phyloP scores from a whole-genome alignment of 2,329 filamentous ascomycete species.

The Penicillium sp. region DNA sequence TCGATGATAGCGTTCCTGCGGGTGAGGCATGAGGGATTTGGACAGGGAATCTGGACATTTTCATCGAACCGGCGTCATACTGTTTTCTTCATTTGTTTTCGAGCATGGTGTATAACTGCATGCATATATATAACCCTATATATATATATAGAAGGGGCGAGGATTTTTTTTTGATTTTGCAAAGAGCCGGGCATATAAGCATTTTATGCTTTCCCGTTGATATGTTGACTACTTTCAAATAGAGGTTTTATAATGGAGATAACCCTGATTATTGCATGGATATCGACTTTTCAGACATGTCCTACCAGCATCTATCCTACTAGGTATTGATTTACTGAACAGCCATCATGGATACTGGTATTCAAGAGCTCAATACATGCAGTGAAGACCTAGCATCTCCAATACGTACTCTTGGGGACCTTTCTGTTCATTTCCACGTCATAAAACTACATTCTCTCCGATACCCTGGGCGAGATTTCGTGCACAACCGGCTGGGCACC shows the following conservation, averaged over 20 bases:
- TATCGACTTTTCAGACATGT: not conserved
- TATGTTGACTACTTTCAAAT: not conserved
- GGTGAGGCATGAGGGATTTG: not conserved
- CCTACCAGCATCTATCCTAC: not conserved
- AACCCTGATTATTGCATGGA: not conserved
- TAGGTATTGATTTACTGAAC: not conserved
- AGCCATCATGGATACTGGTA: not conserved
- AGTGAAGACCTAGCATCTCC: not conserved
- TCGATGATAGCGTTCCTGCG: constrained; percentile 44
- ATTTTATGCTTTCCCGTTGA: not conserved
- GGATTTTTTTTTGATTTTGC: not conserved
- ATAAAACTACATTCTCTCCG: not conserved
- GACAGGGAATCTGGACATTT: not conserved
- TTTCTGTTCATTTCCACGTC: not conserved
- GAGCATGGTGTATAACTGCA: constrained; percentile 5
- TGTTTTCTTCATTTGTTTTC: not conserved
- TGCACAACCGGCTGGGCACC: not conserved
- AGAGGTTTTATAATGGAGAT: not conserved
- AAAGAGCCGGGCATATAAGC: not conserved
- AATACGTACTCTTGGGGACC: not conserved
- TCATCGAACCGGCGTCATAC: not conserved
- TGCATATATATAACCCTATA: not conserved
- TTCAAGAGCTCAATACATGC: not conserved
- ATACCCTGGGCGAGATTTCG: not conserved
- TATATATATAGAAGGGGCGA: constrained; percentile 4